phyloP scores from a whole-genome alignment of 495 filamentous ascomycete genomes.

The Glarea lozoyensis region DNA sequence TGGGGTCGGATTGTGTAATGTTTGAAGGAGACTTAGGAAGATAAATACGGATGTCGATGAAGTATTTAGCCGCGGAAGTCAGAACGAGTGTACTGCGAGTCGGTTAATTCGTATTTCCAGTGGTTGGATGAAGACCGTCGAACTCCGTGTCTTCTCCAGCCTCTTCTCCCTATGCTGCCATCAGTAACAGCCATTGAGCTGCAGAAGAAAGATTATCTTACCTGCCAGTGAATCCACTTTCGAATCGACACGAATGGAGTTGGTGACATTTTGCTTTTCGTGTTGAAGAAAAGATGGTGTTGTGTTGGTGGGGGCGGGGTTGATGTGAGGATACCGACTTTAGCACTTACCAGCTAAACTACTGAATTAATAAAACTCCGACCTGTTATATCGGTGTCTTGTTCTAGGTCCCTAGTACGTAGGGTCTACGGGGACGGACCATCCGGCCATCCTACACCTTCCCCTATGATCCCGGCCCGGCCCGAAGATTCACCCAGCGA shows the following conservation, averaged over 20 bases:
- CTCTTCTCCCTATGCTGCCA: slow-evolving; percentile 3
- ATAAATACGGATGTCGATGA: slow-evolving; percentile 39
- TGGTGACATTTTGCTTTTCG: slow-evolving; percentile 1
- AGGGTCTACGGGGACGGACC: too few species aligned
- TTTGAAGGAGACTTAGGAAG: not conserved
- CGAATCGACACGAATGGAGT: slow-evolving; percentile 10
- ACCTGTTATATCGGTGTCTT: too few species aligned
- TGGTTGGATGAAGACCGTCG: not conserved
- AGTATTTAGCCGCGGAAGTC: slow-evolving; percentile 36
- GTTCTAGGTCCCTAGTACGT: too few species aligned
- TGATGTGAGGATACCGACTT: not conserved
- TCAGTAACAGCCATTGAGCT: not conserved
- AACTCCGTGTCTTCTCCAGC: slow-evolving; percentile 12
- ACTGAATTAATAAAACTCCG: too few species aligned
- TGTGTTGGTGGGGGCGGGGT: not conserved
- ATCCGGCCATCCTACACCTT: too few species aligned
- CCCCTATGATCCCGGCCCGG: too few species aligned
- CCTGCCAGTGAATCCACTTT: slow-evolving; percentile 17
- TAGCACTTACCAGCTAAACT: too few species aligned
- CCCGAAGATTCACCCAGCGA: too few species aligned
- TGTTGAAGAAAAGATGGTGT: not conserved
- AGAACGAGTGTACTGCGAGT: slow-evolving; percentile 22
- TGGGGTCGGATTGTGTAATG: not conserved
- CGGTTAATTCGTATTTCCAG: not conserved
- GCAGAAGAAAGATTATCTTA: slow-evolving; percentile 1